phyloP scores from a whole-genome alignment of 2,329 filamentous ascomycete species.

The Arthrobotrys sphaeroides region DNA sequence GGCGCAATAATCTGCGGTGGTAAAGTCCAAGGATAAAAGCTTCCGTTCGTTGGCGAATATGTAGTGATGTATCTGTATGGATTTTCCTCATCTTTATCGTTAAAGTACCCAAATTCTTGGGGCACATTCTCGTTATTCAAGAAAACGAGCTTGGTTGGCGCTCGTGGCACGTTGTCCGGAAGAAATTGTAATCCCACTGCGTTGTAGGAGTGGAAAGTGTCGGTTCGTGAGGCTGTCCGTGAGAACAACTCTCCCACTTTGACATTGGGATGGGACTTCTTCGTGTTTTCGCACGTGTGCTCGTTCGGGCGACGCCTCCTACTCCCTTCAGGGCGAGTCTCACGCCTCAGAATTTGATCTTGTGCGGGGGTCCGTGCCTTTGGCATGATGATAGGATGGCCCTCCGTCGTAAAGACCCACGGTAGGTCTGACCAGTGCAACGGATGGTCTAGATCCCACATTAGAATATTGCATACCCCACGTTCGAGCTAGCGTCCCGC shows the following conservation, averaged over 20 bases:
- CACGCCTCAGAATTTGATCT: conserved; percentile 32
- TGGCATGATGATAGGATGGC: conserved; percentile 89
- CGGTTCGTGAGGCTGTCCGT: conserved; percentile 77
- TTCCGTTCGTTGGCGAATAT: conserved; percentile 77
- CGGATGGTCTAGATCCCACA: conserved; percentile 73
- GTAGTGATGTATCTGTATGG: conserved; percentile 68
- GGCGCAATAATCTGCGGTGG: conserved; percentile 77
- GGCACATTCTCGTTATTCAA: conserved; percentile 58
- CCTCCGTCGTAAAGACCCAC: conserved; percentile 95
- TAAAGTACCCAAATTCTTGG: conserved; percentile 62
- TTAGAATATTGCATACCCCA: not conserved
- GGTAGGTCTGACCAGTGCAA: conserved; percentile 86
- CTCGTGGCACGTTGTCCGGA: conserved; percentile 65
- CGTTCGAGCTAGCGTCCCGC: not conserved
- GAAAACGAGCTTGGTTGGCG: conserved; percentile 61
- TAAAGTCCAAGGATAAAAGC: conserved; percentile 91
- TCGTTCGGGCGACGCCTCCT: not conserved
- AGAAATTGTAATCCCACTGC: conserved; percentile 83
- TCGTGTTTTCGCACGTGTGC: conserved; percentile 19
- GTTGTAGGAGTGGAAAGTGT: conserved; percentile 88
- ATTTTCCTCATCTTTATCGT: conserved; percentile 64
- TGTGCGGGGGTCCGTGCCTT: conserved; percentile 6
- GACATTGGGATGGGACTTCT: conserved; percentile 1
- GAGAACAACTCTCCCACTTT: conserved; percentile 64
- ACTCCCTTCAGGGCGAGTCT: conserved; percentile 53